phyloP scores from a whole-genome alignment of 1,284 basidiomycete genomes.

The Leccinum solheimii region DNA sequence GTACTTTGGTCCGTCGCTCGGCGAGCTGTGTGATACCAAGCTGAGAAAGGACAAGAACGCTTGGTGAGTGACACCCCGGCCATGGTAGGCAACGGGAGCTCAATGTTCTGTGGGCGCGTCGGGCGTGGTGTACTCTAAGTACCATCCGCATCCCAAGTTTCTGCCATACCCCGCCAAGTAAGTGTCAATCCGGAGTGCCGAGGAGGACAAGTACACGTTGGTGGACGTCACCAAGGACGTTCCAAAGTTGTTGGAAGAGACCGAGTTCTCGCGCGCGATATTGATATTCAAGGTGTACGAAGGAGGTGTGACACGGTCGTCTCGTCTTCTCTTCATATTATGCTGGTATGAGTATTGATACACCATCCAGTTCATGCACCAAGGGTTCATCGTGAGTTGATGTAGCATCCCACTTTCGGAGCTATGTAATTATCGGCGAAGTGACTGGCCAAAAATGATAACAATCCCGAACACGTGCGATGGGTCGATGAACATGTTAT shows the following conservation, averaged over 20 bases:
- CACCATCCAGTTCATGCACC: conserved; percentile 69
- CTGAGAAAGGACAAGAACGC: conserved; percentile 66
- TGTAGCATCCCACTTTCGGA: too few relatives aligned
- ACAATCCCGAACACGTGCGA: too few relatives aligned
- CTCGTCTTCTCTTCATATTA: neutral
- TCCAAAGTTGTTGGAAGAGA: conserved; percentile 72
- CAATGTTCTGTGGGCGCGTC: neutral
- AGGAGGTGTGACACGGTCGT: conserved; percentile 62
- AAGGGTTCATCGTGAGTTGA: conserved; percentile 69
- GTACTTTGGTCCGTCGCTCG: conserved; percentile 72
- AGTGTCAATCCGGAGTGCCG: conserved; percentile 74
- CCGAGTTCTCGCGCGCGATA: conserved; percentile 76
- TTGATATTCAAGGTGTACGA: conserved; percentile 79
- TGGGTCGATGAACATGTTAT: too few relatives aligned
- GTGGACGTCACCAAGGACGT: conserved; percentile 60
- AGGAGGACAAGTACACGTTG: conserved; percentile 79
- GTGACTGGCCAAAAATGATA: too few relatives aligned
- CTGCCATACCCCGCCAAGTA: conserved; percentile 75
- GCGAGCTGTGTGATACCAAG: conserved; percentile 54
- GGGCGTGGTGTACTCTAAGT: conserved; percentile 48
- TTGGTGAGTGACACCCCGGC: conserved; percentile 49
- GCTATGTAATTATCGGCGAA: too few relatives aligned
- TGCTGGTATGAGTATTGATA: neutral
- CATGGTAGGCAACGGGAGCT: neutral
- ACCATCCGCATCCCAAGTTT: conserved; percentile 76